Evolutionary conservation across 2,329 filamentous ascomycete species (phyloP).

Genomic region (Dactylellina drechsleri): DNA sequence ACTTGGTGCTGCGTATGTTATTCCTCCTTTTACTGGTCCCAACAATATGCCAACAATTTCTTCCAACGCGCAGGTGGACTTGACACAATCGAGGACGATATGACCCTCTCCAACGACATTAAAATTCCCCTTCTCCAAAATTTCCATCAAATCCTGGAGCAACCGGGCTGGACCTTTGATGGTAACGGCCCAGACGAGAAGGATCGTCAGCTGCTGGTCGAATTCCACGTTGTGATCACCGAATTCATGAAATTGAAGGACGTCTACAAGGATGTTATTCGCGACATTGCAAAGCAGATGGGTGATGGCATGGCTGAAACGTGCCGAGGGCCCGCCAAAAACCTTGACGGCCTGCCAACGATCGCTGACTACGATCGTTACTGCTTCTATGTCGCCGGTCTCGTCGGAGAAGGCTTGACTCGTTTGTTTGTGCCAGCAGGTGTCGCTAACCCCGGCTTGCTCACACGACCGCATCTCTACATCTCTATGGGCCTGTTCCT

Average conservation of each 20-base stretch:
- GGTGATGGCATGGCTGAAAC: slow-evolving; percentile 99
- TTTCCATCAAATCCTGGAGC: slow-evolving; percentile 80
- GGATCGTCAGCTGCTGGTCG: slow-evolving; percentile 87
- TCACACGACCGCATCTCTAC: slow-evolving; percentile 80
- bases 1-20: slow-evolving; percentile 77
- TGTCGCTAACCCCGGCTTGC: slow-evolving; percentile 84
- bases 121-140: slow-evolving; percentile 88
- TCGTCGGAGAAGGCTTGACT: slow-evolving; percentile 95
- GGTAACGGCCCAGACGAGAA: slow-evolving; percentile 92
- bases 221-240: slow-evolving; percentile 85
- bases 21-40: not conserved
- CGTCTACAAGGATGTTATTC: slow-evolving; percentile 84
- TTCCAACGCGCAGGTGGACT: slow-evolving; percentile 67
- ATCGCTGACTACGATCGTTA: slow-evolving; percentile 93
- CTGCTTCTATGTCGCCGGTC: slow-evolving; percentile 97
- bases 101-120: slow-evolving; percentile 81
- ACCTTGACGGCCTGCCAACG: slow-evolving; percentile 81
- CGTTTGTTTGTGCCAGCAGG: slow-evolving; percentile 86
- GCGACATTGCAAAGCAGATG: slow-evolving; percentile 93
- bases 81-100: slow-evolving; percentile 99
- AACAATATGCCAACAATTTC: slow-evolving; percentile 1
- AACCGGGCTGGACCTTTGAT: slow-evolving; percentile 89
- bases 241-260: slow-evolving; percentile 91
- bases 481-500: slow-evolving; percentile 98
- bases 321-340: slow-evolving; percentile 81